Evolutionary conservation across 176 grass and related monocot genomes (phyloP), one percentile per base, ranked within the genome.

Genomic region (Rhipidocladum racemiflorum): DNA sequence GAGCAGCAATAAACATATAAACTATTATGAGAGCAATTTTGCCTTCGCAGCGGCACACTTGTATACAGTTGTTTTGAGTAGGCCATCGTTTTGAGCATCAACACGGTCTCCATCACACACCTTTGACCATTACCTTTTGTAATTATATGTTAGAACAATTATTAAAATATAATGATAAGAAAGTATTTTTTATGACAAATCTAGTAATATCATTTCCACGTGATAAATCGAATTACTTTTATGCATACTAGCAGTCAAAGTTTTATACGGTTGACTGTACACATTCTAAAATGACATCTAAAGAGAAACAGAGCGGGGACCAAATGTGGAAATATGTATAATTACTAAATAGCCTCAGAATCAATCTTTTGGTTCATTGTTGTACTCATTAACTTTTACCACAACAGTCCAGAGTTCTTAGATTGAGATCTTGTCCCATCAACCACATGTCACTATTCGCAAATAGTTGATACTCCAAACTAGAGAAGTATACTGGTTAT

Each of bases 51-150:
- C 63, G 11, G 65, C 13, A 45, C 38, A 35, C 54, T 61, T 13
- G 56, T 27, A 71, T 43, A 64, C 32, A 65, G 2, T 13, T 76
- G 2, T 30, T 83, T 75, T 84, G 24, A 83, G 32, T 62, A 39
- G 45, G 38, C 1, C 7, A 1, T 39, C 0, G 7, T 39, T 39
- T 39, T 39, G 9, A 39, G 38, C 38, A 39, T 39, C 38, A 39
- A 39, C 38, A 39, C 0, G 38, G 38, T 39, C 7, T 39, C 38
- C 38, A 39, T 8, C 7, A 9, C 38, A 39, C 38, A 39, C 7
- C 38, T 8, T 39, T 39, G 38, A 39, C 38, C 6, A 39, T 39
- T 39, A 39, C 38, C 7, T 39, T 39, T 39, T 8, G 7, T 39
- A 39, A 39, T 39, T 39, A 8, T 39, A 39, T 39, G 38, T 39